These are phyloP conservation scores for Metschnikowia arizonensis DNA, from an alignment of 805 yeast genomes.

Conservation along the genomic window DNA sequence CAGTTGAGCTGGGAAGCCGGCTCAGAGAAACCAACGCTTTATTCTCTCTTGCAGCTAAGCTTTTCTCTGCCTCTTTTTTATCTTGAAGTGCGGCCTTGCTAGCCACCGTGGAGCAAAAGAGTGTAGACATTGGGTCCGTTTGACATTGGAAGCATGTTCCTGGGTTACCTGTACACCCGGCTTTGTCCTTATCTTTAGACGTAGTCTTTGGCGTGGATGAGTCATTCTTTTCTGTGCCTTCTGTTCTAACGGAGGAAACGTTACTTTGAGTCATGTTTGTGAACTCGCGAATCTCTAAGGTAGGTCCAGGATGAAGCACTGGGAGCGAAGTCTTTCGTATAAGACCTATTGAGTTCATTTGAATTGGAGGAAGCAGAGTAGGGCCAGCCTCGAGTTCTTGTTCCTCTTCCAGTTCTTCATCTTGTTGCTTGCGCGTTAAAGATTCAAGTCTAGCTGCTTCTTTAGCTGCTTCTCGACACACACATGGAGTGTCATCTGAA, in stretches of 20 bases:
- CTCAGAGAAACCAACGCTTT: not conserved
- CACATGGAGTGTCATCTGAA: conserved; percentile 86
- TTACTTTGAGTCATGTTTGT: conserved; percentile 38
- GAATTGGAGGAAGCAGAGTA: conserved; percentile 42
- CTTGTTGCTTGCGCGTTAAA: conserved; percentile 19
- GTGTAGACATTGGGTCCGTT: conserved; percentile 78
- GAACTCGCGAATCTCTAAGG: conserved; percentile 47
- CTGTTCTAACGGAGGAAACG: conserved; percentile 29
- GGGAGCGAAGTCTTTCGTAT: conserved; percentile 39
- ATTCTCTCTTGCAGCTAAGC: conserved; percentile 5
- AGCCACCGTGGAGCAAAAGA: conserved; percentile 85
- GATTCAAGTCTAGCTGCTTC: conserved; percentile 41
- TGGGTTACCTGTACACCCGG: conserved; percentile 80
- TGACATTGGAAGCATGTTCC: conserved; percentile 85
- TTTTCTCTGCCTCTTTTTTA: not conserved
- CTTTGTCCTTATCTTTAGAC: conserved; percentile 16
- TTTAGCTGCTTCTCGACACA: conserved; percentile 75
- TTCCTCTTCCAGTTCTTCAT: conserved; percentile 15
- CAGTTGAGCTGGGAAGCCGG: conserved; percentile 2
- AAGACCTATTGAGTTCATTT: conserved; percentile 23
- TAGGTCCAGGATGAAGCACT: conserved; percentile 63
- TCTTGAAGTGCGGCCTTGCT: conserved; percentile 36
- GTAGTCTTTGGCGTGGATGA: conserved; percentile 1
- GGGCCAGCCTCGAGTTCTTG: conserved; percentile 18
- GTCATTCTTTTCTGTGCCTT: not conserved